phyloP scores from a whole-genome alignment of 768 basidiomycete genomes.

The Plicaturopsis crispa region DNA sequence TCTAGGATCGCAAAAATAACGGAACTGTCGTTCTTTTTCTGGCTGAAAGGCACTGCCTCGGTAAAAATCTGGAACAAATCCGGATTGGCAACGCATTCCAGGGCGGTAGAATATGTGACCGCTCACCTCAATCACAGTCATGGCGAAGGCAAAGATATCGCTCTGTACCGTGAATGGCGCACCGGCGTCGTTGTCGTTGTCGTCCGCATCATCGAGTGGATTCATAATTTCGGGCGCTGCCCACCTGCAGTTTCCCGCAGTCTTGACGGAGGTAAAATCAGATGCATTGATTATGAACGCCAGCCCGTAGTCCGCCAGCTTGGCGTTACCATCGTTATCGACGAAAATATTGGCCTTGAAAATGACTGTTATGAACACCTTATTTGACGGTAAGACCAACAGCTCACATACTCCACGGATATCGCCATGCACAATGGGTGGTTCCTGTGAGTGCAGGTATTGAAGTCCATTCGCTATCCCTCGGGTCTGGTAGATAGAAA shows the following conservation, averaged over 20 bases:
- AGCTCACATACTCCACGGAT: conserved; percentile 13
- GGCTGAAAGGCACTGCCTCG: conserved; percentile 10
- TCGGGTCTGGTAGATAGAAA: conserved; percentile 5
- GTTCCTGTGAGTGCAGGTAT: conserved; percentile 14
- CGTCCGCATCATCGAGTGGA: conserved; percentile 8
- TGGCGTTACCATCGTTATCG: conserved; percentile 12
- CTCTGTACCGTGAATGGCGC: conserved; percentile 8
- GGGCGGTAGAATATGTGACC: no score
- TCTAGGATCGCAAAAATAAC: conserved; percentile 16
- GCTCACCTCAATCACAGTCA: conserved; percentile 21
- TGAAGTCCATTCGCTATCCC: conserved; percentile 15
- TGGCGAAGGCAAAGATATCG: conserved; percentile 21
- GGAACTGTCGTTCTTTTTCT: conserved; percentile 15
- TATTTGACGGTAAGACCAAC: not conserved
- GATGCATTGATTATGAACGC: conserved; percentile 13
- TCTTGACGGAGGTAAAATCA: conserved; percentile 16
- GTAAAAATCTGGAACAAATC: conserved; percentile 13
- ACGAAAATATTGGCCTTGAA: conserved; percentile 22
- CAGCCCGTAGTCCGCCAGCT: conserved; percentile 21
- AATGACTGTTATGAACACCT: not conserved
- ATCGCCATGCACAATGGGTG: conserved; percentile 19
- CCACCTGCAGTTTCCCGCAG: conserved; percentile 21
- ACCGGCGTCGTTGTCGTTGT: conserved; percentile 1
- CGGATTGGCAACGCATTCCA: no score
- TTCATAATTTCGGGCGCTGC: conserved; percentile 24